Percentiles rank a stretch among this genome's conserved stretches.
Conservation (phyloP, 164 flowering plant genomes). For the Vitis amurensis region DNA sequence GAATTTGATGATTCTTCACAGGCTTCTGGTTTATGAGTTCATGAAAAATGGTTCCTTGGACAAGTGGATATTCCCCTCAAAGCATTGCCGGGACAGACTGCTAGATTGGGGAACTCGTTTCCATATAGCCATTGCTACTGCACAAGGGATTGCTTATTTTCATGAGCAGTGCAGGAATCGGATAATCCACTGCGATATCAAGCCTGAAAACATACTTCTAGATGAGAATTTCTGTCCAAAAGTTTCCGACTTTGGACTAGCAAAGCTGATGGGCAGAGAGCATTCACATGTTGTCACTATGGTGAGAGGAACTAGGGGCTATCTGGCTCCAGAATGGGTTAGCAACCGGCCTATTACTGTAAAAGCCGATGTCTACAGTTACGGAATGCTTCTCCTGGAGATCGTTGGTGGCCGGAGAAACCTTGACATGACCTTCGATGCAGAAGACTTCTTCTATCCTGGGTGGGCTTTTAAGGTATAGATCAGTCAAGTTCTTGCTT, state of each 20-base stretch:
- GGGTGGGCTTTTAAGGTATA: conserved; percentile 89
- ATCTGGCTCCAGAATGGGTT: conserved; percentile 94
- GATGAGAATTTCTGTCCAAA: conserved; percentile 88
- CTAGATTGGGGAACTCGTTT: conserved; percentile 86
- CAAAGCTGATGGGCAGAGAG: conserved; percentile 91
- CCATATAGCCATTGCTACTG: conserved; percentile 68
- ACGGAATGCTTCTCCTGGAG: conserved; percentile 93
- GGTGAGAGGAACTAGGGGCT: conserved; percentile 93
- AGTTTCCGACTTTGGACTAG: conserved; percentile 92
- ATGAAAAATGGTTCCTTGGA: conserved; percentile 90
- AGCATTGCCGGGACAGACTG: conserved; percentile 28
- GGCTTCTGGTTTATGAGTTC: conserved; percentile 91
- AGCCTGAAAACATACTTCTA: conserved; percentile 89
- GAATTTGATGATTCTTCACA: conserved; percentile 17
- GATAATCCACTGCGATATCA: conserved; percentile 93
- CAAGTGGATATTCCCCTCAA: conserved; percentile 87
- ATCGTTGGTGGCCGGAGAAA: conserved; percentile 91
- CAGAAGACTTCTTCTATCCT: conserved; percentile 79
- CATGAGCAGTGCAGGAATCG: conserved; percentile 89
- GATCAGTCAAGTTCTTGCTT: not conserved
- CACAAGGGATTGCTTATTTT: conserved; percentile 93
- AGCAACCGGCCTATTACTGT: conserved; percentile 91
- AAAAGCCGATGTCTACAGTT: conserved; percentile 88
- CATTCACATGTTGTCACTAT: conserved; percentile 88
- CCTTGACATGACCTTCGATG: conserved; percentile 78